phyloP scores from a whole-genome alignment of 345 rosid genomes.

The Acer negundo region DNA sequence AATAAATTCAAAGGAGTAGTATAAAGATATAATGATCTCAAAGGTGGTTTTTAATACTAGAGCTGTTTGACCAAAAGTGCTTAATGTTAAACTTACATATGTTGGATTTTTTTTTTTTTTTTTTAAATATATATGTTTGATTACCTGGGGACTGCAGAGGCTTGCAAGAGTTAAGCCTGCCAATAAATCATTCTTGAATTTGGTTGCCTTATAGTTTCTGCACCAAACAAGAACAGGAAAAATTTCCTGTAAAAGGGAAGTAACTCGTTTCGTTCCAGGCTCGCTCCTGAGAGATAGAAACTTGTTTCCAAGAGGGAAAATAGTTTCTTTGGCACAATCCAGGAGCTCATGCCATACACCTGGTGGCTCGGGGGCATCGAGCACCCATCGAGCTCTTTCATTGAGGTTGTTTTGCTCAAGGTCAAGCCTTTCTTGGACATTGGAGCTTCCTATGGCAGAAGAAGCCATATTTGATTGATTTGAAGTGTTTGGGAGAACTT shows the following conservation, averaged over 20 bases:
- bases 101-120: too few species aligned
- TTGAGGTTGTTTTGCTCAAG: constrained; percentile 34
- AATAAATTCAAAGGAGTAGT: neutral
- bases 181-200: constrained; percentile 76
- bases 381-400: constrained; percentile 64
- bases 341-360: constrained; percentile 52
- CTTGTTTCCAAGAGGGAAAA: constrained; percentile 34
- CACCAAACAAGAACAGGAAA: constrained; percentile 83
- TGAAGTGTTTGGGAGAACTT: constrained; percentile 98
- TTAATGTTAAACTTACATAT: neutral
- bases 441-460: constrained; percentile 30
- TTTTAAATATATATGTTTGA: neutral
- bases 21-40: neutral
- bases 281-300: constrained; percentile 38
- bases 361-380: constrained; percentile 72
- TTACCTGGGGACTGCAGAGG: constrained; percentile 95
- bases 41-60: neutral
- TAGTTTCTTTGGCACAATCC: constrained; percentile 36
- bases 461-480: constrained; percentile 50
- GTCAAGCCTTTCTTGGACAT: constrained; percentile 38
- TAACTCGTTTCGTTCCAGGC: constrained; percentile 29
- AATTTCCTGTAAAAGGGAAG: constrained; percentile 37
- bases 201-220: constrained; percentile 45
- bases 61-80: neutral
- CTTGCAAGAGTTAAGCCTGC: constrained; percentile 96